A percentile compares a stretch with the other conserved stretches of the same genome.
Conservation (phyloP, 2,329 filamentous ascomycete species). For the Penicillium sp. region DNA sequence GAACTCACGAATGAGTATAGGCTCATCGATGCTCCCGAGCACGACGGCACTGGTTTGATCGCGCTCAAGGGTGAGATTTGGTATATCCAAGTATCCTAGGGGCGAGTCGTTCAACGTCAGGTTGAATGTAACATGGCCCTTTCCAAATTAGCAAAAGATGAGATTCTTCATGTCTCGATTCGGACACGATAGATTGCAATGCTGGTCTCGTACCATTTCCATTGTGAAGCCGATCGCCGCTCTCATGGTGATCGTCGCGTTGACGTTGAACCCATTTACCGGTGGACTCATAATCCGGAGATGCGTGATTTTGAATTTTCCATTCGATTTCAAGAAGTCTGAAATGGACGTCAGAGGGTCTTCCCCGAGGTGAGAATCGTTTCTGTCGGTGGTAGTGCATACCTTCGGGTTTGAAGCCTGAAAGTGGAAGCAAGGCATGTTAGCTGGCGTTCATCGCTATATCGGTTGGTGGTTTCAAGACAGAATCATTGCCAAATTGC, state of each 20-base stretch:
- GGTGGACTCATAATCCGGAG: slow-evolving; percentile 13
- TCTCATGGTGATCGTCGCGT: slow-evolving; percentile 20
- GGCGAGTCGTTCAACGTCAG: slow-evolving; percentile 16
- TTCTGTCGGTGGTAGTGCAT: background rate
- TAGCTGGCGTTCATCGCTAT: too few relatives aligned
- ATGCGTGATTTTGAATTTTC: slow-evolving; percentile 20
- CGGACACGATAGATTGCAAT: too few relatives aligned
- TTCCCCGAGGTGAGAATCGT: background rate
- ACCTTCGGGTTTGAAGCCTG: slow-evolving; percentile 22
- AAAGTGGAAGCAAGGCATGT: too few relatives aligned
- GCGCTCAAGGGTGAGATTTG: slow-evolving; percentile 16
- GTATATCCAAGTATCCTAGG: slow-evolving; percentile 20
- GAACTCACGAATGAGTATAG: slow-evolving; percentile 17
- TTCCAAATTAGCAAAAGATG: background rate
- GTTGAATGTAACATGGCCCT: slow-evolving; percentile 23
- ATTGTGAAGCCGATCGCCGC: slow-evolving; percentile 19
- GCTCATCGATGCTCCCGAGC: slow-evolving; percentile 15
- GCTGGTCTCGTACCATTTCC: slow-evolving; percentile 16
- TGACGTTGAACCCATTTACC: slow-evolving; percentile 22
- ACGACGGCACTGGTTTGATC: slow-evolving; percentile 8
- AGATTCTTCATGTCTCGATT: background rate
- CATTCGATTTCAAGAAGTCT: slow-evolving; percentile 20
- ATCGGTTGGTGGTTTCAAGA: too few relatives aligned
- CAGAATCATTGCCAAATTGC: background rate
- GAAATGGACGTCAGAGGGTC: background rate